These are phyloP conservation scores for Rhodotorula sp. DNA, from an alignment of 1,284 basidiomycete species.

Conservation along the genomic window DNA sequence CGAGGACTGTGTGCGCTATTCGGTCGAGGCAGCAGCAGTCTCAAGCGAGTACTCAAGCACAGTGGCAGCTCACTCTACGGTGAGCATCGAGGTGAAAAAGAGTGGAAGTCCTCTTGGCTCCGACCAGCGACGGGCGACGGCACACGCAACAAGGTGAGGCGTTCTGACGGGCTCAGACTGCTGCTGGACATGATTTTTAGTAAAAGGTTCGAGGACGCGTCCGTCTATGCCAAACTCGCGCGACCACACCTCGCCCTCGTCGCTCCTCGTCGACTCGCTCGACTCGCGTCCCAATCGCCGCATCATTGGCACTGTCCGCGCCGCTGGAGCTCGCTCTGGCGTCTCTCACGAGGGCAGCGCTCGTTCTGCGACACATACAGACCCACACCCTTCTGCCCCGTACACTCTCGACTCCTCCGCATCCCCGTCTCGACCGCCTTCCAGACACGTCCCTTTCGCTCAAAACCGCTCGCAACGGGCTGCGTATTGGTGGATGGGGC, in stretches of 20 bases:
- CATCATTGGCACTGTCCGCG: constrained; percentile 8
- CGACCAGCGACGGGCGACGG: too few species aligned
- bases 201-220: constrained; percentile 30
- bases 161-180: too few species aligned
- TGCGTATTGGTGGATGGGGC: too few species aligned
- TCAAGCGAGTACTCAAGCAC: too few species aligned
- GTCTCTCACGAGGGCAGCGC: background rate
- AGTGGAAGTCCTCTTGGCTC: too few species aligned
- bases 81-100: too few species aligned
- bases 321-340: too few species aligned
- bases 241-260: background rate
- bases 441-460: background rate
- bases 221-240: too few species aligned
- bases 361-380: constrained; percentile 1
- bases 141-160: background rate
- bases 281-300: background rate
- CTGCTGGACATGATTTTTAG: constrained; percentile 24
- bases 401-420: background rate
- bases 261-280: background rate
- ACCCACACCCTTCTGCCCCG: background rate
- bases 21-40: too few species aligned
- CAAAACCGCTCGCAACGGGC: background rate
- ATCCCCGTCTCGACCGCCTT: background rate
- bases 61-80: too few species aligned
- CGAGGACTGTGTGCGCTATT: too few species aligned